Percentiles rank a stretch among this genome's conserved stretches.
phyloP scores from a whole-genome alignment of 2,329 filamentous ascomycete genomes.

The Aaosphaeria arxii region DNA sequence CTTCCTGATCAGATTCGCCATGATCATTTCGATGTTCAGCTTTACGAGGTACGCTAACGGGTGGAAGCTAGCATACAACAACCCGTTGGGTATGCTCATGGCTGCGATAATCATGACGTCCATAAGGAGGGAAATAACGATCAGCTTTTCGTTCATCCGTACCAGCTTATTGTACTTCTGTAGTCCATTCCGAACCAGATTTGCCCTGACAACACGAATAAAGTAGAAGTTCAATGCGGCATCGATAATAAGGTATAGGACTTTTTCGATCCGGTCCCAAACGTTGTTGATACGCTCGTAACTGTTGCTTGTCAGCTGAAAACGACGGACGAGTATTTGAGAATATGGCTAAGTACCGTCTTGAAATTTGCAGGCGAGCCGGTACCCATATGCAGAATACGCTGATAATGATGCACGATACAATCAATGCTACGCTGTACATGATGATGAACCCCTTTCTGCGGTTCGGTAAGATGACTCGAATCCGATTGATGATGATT shows the following conservation, averaged over 20 bases:
- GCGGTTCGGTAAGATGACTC: slow-evolving; percentile 33
- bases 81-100: slow-evolving; percentile 47
- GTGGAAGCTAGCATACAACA: slow-evolving; percentile 51
- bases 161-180: slow-evolving; percentile 52
- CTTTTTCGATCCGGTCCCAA: slow-evolving; percentile 40
- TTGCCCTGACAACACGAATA: slow-evolving; percentile 43
- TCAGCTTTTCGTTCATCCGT: slow-evolving; percentile 50
- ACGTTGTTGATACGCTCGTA: slow-evolving; percentile 35
- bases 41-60: slow-evolving; percentile 51
- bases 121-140: slow-evolving; percentile 50
- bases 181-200: slow-evolving; percentile 48
- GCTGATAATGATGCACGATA: slow-evolving; percentile 37
- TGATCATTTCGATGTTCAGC: slow-evolving; percentile 52
- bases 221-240: slow-evolving; percentile 39
- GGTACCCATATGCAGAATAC: slow-evolving; percentile 42
- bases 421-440: slow-evolving; percentile 33
- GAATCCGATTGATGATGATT: slow-evolving; percentile 41
- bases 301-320: slow-evolving; percentile 1
- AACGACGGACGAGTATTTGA: no score
- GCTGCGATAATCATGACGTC: slow-evolving; percentile 48
- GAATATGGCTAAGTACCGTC: slow-evolving; percentile 11
- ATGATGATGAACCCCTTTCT: slow-evolving; percentile 30
- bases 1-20: slow-evolving; percentile 50
- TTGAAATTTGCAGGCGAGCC: slow-evolving; percentile 31
- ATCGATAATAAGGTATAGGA: slow-evolving; percentile 37